Percentiles rank a stretch among this genome's conserved stretches.
phyloP scores from a whole-genome alignment of 495 filamentous ascomycete species.

The Penicillium ucsense region DNA sequence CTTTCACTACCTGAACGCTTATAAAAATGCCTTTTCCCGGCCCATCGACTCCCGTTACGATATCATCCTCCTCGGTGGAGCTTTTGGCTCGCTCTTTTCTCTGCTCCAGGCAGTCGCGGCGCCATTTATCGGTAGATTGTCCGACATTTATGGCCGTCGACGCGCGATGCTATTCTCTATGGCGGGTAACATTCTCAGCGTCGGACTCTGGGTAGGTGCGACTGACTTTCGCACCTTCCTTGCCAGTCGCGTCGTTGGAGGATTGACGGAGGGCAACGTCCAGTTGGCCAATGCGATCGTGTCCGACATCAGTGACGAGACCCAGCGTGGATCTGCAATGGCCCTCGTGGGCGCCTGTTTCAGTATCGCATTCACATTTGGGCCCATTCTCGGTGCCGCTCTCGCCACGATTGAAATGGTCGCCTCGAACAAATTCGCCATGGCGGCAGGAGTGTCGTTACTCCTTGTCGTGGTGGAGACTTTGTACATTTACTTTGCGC shows the following conservation, averaged over 20 bases:
- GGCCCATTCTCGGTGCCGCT: neutral
- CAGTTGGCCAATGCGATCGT: slow-evolving; percentile 90
- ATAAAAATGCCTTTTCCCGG: slow-evolving; percentile 79
- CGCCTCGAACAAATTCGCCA: neutral
- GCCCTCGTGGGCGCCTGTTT: slow-evolving; percentile 66
- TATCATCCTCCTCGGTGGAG: slow-evolving; percentile 85
- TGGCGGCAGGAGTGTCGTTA: neutral
- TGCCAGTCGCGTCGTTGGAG: slow-evolving; percentile 77
- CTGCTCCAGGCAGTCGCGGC: slow-evolving; percentile 83
- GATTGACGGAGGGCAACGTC: slow-evolving; percentile 87
- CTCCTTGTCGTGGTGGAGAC: neutral
- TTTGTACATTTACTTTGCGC: neutral
- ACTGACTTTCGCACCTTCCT: slow-evolving; percentile 88
- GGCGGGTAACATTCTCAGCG: slow-evolving; percentile 79
- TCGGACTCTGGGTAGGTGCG: slow-evolving; percentile 84
- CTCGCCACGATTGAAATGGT: neutral
- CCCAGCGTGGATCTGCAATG: slow-evolving; percentile 74
- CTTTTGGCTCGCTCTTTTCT: slow-evolving; percentile 81
- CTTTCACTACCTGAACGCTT: slow-evolving; percentile 71
- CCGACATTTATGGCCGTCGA: slow-evolving; percentile 76
- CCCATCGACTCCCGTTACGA: slow-evolving; percentile 92
- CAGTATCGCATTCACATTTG: neutral
- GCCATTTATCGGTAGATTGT: slow-evolving; percentile 75
- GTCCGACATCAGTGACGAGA: slow-evolving; percentile 78
- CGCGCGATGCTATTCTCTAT: slow-evolving; percentile 81